A percentile compares a stretch with the other conserved stretches of the same genome.
These are phyloP conservation scores for Annulohypoxylon nitens DNA, from an alignment of 495 filamentous ascomycete species.

Conservation along the genomic window DNA sequence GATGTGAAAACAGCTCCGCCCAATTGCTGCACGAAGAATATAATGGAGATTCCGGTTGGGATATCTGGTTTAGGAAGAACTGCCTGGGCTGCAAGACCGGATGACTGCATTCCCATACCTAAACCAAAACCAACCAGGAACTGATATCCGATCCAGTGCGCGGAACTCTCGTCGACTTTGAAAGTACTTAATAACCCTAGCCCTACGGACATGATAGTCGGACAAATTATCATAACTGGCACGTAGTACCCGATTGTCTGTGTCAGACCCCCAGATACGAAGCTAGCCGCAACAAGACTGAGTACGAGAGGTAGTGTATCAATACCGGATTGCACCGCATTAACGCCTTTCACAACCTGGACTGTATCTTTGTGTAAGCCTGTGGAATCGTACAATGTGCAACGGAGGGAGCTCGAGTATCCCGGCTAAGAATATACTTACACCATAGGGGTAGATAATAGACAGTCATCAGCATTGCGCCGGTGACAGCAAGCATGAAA, in stretches of 20 bases:
- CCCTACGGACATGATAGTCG: conserved; percentile 72
- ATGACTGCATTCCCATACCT: conserved; percentile 79
- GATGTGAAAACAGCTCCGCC: conserved; percentile 76
- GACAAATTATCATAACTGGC: conserved; percentile 70
- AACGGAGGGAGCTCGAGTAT: no score
- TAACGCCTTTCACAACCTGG: conserved; percentile 74
- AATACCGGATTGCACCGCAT: conserved; percentile 69
- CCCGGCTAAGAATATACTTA: conserved; percentile 57
- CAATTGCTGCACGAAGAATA: conserved; percentile 76
- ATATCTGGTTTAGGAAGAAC: conserved; percentile 69
- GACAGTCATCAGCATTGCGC: conserved; percentile 75
- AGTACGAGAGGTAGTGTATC: conserved; percentile 71
- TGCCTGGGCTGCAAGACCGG: conserved; percentile 73
- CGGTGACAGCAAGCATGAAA: conserved; percentile 72
- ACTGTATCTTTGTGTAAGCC: conserved; percentile 70
- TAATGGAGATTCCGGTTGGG: conserved; percentile 71
- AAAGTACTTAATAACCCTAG: conserved; percentile 78
- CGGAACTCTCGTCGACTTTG: conserved; percentile 61
- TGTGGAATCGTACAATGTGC: conserved; percentile 49
- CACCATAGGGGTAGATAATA: conserved; percentile 83
- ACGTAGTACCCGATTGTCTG: conserved; percentile 75
- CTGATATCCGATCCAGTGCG: conserved; percentile 80
- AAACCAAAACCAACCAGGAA: conserved; percentile 78
- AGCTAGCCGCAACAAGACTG: conserved; percentile 62
- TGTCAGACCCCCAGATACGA: conserved; percentile 65